A percentile compares a stretch with the other conserved stretches of the same genome.
These are phyloP conservation scores for Colletotrichum sp. DNA, from an alignment of 2,329 filamentous ascomycete genomes.

Conservation along the genomic window DNA sequence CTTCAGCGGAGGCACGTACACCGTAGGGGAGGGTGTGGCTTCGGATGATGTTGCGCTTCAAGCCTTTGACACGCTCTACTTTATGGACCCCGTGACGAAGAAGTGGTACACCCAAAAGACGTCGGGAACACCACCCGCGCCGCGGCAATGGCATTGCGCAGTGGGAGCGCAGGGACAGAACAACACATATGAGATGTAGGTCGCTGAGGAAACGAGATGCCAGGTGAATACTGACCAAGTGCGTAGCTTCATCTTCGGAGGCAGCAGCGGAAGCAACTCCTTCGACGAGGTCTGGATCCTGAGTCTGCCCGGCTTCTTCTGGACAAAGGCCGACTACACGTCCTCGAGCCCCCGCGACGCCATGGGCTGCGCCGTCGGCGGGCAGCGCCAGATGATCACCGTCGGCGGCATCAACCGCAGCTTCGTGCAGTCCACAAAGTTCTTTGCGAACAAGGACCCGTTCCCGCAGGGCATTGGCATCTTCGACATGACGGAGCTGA, in stretches of 20 bases:
- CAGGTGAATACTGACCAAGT: neutral
- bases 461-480: constrained; percentile 19
- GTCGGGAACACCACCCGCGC: constrained; percentile 9
- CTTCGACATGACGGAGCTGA: constrained; percentile 19
- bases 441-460: constrained; percentile 6
- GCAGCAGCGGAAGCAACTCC: neutral
- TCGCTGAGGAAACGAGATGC: neutral
- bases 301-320: constrained; percentile 23
- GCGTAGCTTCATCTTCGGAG: constrained; percentile 21
- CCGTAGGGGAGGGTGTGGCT: neutral
- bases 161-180: constrained; percentile 12
- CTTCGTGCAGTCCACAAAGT: neutral
- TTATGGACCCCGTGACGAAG: constrained; percentile 21
- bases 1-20: constrained; percentile 6
- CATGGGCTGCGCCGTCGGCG: constrained; percentile 13
- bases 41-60: constrained; percentile 1
- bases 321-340: constrained; percentile 18
- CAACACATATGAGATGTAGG: constrained; percentile 23
- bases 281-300: constrained; percentile 21
- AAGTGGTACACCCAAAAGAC: constrained; percentile 20
- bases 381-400: constrained; percentile 22
- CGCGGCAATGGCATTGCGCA: constrained; percentile 14
- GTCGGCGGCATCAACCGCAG: constrained; percentile 11
- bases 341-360: constrained; percentile 2
- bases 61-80: constrained; percentile 11